Conservation (phyloP, 1,284 basidiomycete species). For the Ceratobasidium sp. region DNA sequence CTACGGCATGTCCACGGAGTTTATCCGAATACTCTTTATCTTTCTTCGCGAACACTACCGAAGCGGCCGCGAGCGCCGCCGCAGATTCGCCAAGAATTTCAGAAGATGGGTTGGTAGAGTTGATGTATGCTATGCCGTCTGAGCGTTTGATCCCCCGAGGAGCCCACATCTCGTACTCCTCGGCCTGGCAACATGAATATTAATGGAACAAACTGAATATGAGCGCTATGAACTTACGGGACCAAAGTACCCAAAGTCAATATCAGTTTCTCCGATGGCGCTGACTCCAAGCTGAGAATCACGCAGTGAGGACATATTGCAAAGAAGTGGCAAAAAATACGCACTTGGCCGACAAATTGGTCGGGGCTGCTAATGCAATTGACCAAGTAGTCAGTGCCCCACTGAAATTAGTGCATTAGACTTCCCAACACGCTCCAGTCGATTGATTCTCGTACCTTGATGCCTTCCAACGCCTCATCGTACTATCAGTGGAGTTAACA, state of each 20-base stretch:
- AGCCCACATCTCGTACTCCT: conserved; percentile 42
- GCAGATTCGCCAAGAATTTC: conserved; percentile 41
- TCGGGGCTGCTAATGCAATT: conserved; percentile 39
- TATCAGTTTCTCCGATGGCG: conserved; percentile 30
- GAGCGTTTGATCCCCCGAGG: conserved; percentile 26
- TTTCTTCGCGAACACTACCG: conserved; percentile 27
- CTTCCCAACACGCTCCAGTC: neutral
- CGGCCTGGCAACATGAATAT: conserved; percentile 11
- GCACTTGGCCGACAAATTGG: conserved; percentile 40
- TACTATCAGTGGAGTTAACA: conserved; percentile 5
- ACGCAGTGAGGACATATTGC: neutral
- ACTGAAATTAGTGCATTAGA: conserved; percentile 5
- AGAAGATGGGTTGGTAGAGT: conserved; percentile 40
- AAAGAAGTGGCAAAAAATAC: neutral
- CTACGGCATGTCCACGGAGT: conserved; percentile 31
- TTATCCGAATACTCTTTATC: conserved; percentile 38
- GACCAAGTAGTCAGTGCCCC: conserved; percentile 41
- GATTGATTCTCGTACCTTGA: conserved; percentile 22
- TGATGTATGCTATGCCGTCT: conserved; percentile 39
- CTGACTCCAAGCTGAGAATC: conserved; percentile 35
- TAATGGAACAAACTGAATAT: neutral
- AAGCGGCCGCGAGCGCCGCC: conserved; percentile 37
- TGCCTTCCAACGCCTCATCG: conserved; percentile 35
- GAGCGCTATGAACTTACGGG: conserved; percentile 9
- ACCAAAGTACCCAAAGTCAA: conserved; percentile 42